Evolutionary conservation across 768 basidiomycete species (phyloP), one percentile per base, ranked within the genome.

Genomic region (Tricholoma saponaceum): DNA sequence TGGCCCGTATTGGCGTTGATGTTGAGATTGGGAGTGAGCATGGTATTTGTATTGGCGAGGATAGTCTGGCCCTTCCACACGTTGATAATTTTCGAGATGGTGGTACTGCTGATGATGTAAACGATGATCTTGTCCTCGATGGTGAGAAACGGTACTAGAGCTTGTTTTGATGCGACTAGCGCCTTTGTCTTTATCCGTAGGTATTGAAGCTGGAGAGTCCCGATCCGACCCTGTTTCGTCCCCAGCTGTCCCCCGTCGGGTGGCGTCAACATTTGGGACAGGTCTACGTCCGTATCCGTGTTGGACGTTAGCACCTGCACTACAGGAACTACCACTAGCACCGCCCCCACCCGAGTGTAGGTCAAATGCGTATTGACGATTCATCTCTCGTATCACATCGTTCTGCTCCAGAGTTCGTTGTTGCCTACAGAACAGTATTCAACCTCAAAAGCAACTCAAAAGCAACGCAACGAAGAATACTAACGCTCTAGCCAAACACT

Each of bases 401-500:
- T 64, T n/a, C 80, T 79, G 78, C 62, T 83, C 85, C 57, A 83
- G 80, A 4, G 76, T 76, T 5, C 82, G 77, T 44, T 82, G 76
- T 65, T 85, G 79, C 63, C 86, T 86, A 51, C 2, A 47, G 9
- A 55, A 53, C 26, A 50, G 20, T 39, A 30, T 58, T 49, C 30
- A 39, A 54, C 35, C 41, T 30, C 37, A 51, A 41, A 51, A 28
- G 25, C n/a, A n/a, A n/a, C n/a, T n/a, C 2, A 18, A 25, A 18
- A 16, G 5, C 2, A 9, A 53, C 7, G 25, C 32, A 16, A 16
- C n/a, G 52, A 58, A 32, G 8, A 51, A 44, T 23, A 83, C 84
- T 67, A 67, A 90, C 88, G 83, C 77, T 65, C 87, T 72, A 18
- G 83, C 80, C 46, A 89, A 67, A 74, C 90, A 91, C 69, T 89